Evolutionary conservation across 306 rosid genomes (phyloP).

Genomic region (Alnus rubra): DNA sequence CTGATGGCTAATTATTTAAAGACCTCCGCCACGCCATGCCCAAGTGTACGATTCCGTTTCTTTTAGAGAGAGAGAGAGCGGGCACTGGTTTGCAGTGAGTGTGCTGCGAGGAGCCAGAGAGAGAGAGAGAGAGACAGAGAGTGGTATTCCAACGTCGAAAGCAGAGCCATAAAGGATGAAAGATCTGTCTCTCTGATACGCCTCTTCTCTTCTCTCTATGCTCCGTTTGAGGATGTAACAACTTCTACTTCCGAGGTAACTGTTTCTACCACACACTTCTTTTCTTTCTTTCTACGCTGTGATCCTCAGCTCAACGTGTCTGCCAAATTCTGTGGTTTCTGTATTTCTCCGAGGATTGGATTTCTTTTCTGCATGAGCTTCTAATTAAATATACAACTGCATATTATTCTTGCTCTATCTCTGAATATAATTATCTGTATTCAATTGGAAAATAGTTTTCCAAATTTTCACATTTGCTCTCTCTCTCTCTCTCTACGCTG

Average conservation of each 20-base stretch:
- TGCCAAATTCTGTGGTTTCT: background rate
- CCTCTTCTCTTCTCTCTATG: slow-evolving; percentile 8
- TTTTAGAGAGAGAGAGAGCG: background rate
- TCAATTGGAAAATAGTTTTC: too few relatives aligned
- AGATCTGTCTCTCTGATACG: background rate
- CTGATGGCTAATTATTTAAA: slow-evolving; percentile 7
- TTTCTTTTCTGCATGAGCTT: too few relatives aligned
- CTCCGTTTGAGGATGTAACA: background rate
- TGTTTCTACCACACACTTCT: background rate
- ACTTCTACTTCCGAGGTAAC: background rate
- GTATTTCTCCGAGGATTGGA: background rate
- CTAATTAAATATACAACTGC: too few relatives aligned
- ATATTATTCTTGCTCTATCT: too few relatives aligned
- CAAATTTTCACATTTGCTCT: too few relatives aligned
- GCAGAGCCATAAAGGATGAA: slow-evolving; percentile 24
- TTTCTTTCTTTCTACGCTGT: background rate
- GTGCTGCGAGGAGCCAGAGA: too few relatives aligned
- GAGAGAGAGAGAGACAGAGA: background rate
- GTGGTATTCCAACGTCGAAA: slow-evolving; percentile 73
- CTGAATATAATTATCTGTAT: too few relatives aligned
- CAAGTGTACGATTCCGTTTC: slow-evolving; percentile 12
- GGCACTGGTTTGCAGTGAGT: background rate
- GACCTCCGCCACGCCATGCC: slow-evolving; percentile 36
- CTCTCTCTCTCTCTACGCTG: too few relatives aligned
- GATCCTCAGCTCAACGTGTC: background rate